Base-by-base conservation (phyloP, 352 stramenopile species). In the Blastocystis sp. region DNA sequence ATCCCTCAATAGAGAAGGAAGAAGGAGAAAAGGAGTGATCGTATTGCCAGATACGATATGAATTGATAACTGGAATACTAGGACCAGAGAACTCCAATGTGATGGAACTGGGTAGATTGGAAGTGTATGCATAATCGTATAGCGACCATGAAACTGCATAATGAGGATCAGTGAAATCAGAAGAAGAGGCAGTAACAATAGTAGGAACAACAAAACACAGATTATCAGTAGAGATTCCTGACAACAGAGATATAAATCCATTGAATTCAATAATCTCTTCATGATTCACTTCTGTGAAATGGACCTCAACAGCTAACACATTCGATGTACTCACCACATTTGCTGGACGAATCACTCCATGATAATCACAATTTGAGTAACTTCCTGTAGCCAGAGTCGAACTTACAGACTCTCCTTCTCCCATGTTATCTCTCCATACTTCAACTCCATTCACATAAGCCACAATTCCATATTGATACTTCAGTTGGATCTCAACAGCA, bases 381-480 rank as follows among this genome's bases (percentile, higher is more conserved):
- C 40, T 33, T 6, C 35, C 68, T 13, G 42, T 30, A 30, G 68
- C 68, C 9, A 70, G 35, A 1, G 76, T 87, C 1, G 5, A 1
- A 15, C 5, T 11, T 22, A 22, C 27, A 9, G 68, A 15, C n/a
- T 33, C 7, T 15, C 76, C 76, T 17, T n/a, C 54, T 1, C 48
- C 27, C 57, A 87, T 54, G 42, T 87, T 87, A 13, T 87, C 57
- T 6, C 76, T 30, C 24, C 42, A 87, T 35, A 70, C 76, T 70
- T 87, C 76, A 9, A 73, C 57, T 15, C 76, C 76, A 35, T 87
- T 87, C 33, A 87, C 4, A 35, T 87, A 87, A 19, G 42, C 76
- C 1, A 87, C 76, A 11, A 75, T 42, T 54, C 76, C 76, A 13
- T 56, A 56, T n/a, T 53, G 68, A 35, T 79, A 79, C 42, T 79